These are phyloP conservation scores for Coemansia sp. DNA, from an alignment of 192 early-diverging fungal species.

Conservation along the genomic window DNA sequence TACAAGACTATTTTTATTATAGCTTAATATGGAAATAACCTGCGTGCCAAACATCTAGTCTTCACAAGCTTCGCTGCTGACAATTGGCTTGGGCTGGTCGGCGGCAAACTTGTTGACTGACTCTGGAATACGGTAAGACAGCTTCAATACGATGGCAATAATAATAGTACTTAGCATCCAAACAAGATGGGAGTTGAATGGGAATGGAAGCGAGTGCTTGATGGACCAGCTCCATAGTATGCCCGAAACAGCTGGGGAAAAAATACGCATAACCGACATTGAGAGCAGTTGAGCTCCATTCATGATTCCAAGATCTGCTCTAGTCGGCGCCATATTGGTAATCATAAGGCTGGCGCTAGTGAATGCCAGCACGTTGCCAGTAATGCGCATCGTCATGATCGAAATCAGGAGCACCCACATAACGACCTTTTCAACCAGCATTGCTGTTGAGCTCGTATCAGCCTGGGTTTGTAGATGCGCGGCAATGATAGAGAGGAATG, in stretches of 20 bases:
- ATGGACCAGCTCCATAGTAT: conserved; percentile 38
- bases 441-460: neutral
- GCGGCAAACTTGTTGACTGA: conserved; percentile 40
- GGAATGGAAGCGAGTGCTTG: conserved; percentile 40
- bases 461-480: neutral
- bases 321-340: conserved; percentile 38
- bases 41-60: too few species aligned
- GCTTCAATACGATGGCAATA: neutral
- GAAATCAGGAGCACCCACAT: conserved; percentile 31
- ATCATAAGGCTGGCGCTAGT: conserved; percentile 42
- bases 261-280: conserved; percentile 12
- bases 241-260: conserved; percentile 32
- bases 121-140: conserved; percentile 18
- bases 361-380: conserved; percentile 23
- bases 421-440: neutral
- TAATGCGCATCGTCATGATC: conserved; percentile 17
- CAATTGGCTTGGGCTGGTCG: conserved; percentile 3
- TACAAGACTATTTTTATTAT: too few species aligned
- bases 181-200: conserved; percentile 40
- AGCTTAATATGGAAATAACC: too few species aligned
- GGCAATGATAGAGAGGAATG: conserved; percentile 9
- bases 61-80: neutral
- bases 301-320: conserved; percentile 33
- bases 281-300: conserved; percentile 43
- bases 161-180: conserved; percentile 28